These are phyloP conservation scores for Ustilago shanxiensis DNA, from an alignment of 1,284 basidiomycete genomes.

Conservation along the genomic window DNA sequence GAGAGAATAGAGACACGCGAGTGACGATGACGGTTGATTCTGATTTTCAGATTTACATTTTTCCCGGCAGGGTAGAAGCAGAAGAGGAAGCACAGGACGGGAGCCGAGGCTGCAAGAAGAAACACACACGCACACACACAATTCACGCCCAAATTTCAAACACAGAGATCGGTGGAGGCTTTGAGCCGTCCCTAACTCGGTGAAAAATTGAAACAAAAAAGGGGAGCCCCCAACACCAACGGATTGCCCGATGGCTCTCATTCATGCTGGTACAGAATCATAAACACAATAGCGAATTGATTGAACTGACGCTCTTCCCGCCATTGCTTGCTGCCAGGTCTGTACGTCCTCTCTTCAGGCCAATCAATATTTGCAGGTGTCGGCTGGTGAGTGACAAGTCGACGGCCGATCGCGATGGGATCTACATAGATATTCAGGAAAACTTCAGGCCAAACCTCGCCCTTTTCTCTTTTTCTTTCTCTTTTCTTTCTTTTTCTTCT, in stretches of 20 bases:
- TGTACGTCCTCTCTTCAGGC: not conserved
- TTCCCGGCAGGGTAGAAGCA: no score
- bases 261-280: no score
- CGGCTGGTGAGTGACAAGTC: not conserved
- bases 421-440: conserved; percentile 18
- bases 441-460: not conserved
- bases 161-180: not conserved
- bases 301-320: no score
- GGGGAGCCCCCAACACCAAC: no score
- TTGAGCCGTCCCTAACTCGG: not conserved
- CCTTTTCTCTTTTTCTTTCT: not conserved
- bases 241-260: no score
- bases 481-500: not conserved
- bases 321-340: not conserved
- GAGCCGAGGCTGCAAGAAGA: conserved; percentile 3
- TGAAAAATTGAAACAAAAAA: no score
- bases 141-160: not conserved
- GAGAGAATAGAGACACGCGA: not conserved
- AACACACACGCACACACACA: not conserved
- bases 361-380: no score
- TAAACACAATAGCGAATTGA: no score
- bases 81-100: not conserved
- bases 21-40: conserved; percentile 1
- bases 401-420: conserved; percentile 7
- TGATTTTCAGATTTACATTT: not conserved